A percentile compares a stretch with the other conserved stretches of the same genome.
phyloP scores from a whole-genome alignment of 73 alveolate genomes.

The Urostyla sp. region DNA sequence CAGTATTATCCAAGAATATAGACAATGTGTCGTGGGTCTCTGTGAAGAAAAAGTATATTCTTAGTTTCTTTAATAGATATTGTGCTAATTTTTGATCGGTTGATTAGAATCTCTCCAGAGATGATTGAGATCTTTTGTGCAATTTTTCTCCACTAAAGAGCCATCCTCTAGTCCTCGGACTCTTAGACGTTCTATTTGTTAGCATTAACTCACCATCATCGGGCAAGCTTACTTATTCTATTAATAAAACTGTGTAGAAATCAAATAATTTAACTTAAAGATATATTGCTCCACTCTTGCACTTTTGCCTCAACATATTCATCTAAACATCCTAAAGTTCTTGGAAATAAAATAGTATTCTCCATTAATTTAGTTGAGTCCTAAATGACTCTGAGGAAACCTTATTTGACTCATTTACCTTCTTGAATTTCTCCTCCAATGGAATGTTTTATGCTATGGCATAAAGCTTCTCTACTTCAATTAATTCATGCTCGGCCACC shows the following conservation, averaged over 20 bases:
- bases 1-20: conserved; percentile 68
- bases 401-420: conserved; percentile 83
- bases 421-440: conserved; percentile 74
- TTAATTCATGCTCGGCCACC: conserved; percentile 96
- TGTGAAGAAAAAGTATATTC: conserved; percentile 82
- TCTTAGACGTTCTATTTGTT: neutral
- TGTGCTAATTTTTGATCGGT: too few species aligned
- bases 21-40: conserved; percentile 62
- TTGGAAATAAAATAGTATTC: conserved; percentile 84
- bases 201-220: neutral
- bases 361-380: conserved; percentile 87
- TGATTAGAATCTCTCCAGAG: neutral
- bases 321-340: conserved; percentile 65
- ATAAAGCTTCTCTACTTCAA: conserved; percentile 89
- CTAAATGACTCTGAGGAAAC: conserved; percentile 77
- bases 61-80: conserved; percentile 42
- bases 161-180: conserved; percentile 6
- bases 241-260: conserved; percentile 48
- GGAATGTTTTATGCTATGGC: conserved; percentile 93
- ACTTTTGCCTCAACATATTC: neutral
- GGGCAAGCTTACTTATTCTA: neutral
- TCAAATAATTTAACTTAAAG: conserved; percentile 55
- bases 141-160: neutral
- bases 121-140: neutral
- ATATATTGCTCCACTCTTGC: conserved; percentile 47